phyloP scores from a whole-genome alignment of 139 green algal species.

The Micractinium sp. region DNA sequence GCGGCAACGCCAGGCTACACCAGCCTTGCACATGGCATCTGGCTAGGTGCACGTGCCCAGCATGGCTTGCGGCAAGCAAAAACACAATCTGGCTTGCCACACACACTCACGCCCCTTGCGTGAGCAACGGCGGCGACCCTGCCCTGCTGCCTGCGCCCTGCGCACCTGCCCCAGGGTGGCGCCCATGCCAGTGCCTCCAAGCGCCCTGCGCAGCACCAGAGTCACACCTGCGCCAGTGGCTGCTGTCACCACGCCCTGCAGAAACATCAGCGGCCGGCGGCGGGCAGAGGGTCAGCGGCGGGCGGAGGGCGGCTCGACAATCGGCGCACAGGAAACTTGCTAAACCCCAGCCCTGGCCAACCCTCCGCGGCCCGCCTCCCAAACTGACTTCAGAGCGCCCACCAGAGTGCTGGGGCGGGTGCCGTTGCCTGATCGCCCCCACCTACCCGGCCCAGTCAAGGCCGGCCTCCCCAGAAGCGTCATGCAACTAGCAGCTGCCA shows the following conservation, averaged over 20 bases:
- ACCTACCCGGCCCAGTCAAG: neutral
- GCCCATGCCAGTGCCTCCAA: constrained; percentile 4
- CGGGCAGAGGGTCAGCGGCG: neutral
- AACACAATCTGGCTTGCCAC: constrained; percentile 17
- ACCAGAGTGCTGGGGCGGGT: neutral
- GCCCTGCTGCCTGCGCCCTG: no score
- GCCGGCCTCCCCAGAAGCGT: neutral
- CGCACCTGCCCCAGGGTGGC: constrained; percentile 17
- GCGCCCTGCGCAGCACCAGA: constrained; percentile 33
- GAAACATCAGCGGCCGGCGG: no score
- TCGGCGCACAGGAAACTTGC: neutral
- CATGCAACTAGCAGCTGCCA: neutral
- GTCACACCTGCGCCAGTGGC: constrained; percentile 50
- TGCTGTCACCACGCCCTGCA: constrained; percentile 52
- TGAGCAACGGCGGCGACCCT: no score
- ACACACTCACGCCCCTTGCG: no score
- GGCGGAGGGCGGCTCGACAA: neutral
- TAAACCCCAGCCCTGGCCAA: neutral
- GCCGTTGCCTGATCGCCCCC: neutral
- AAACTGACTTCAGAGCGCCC: no score
- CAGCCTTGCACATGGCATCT: neutral
- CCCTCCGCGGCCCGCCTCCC: no score
- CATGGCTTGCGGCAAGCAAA: neutral
- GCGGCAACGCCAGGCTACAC: no score
- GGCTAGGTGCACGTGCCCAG: neutral